Evolutionary conservation across 805 yeast genomes (phyloP), one percentile per base, ranked within the genome.

Genomic region (Zygotorulaspora sp.): DNA sequence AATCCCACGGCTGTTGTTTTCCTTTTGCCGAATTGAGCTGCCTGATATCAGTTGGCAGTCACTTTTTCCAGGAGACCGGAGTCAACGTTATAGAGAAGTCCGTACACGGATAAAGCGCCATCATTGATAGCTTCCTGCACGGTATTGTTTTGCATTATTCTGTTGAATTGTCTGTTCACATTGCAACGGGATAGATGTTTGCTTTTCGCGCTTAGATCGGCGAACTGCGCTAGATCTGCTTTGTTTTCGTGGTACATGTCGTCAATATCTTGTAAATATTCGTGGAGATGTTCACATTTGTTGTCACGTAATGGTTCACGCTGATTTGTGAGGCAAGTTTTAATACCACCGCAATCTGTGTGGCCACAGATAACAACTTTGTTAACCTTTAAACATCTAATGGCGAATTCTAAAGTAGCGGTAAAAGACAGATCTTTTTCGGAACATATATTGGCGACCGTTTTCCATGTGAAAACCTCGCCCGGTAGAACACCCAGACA

Each of bases 261-360:
- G 51, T 82, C 68, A 67, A 79, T 51, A 73, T 77, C 78, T 52
- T 80, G 86, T 49, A 89, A 65, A 40, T 67, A 64, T 20, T 53
- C 42, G 40, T 52, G 50, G 23, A 67, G 44, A 37, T 63, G 57
- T 1, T 49, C 32, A 47, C 66, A 62, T 8, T 75, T 75, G 31
- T 31, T 35, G 3, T 28, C 44, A 15, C 24, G 36, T 18, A 56
- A 35, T 4, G 48, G 42, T 17, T 50, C 45, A 22, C 58, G 44
- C 51, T 78, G 75, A 41, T 75, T 69, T 2, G 80, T 71, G 32
- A 89, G 64, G 6, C 88, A 78, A 15, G 95, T 87, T 77, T 84
- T 78, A 35, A 86, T 77, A 20, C 96, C 97, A 34, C 96, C 96
- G 70, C 97, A 89, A 61, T 86, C 95, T 21, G 92, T 83, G 64